Evolutionary conservation across 2,329 filamentous ascomycete species (phyloP), one percentile per base, ranked within the genome.

Genomic region (Ascosphaera aggregata): DNA sequence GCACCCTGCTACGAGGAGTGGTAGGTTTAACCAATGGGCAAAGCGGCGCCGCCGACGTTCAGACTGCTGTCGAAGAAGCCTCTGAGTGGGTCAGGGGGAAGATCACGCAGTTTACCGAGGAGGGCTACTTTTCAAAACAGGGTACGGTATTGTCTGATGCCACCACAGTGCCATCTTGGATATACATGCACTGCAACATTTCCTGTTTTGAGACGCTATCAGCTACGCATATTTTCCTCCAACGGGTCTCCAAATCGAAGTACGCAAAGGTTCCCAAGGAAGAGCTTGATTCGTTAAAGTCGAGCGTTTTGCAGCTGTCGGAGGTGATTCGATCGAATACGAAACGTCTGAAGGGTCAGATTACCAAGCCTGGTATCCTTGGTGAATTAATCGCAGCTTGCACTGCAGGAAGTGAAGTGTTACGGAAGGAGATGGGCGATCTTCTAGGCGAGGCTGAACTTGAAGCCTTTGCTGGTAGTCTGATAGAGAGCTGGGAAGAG

Each of bases 401-500:
- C 17, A 8, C 39, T 34, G 15, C 39, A 7, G 34, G 18, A 7
- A 11, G 18, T 16, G 40, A 48, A 18, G 44, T 50, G 24, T 46
- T 59, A 22, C 49, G 48, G 19, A 41, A 41, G 2, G 49, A 54
- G 38, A 41, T 62, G 18, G 54, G 57, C 24, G 48, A 52, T 17
- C 47, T 54, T 20, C 44, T 60, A 30, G 58, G 58, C 39, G 49
- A 50, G 37, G 51, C 56, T 8, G 51, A 49, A 3, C 43, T 63
- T 42, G 60, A 63, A 45, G 40, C 60, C 16, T 57, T 60, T 46
- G 60, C 56, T 42, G 59, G 56, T n/a, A 49, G 51, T 22, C 46
- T 63, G 45, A 61, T 57, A 51, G 60, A 63, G 42, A 63, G 61
- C 44, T 63, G 60, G 61, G 59, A 62, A 37, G 59, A 62, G 40